Conservation (phyloP, 306 rosid species). For the Quercus engelmannii region DNA sequence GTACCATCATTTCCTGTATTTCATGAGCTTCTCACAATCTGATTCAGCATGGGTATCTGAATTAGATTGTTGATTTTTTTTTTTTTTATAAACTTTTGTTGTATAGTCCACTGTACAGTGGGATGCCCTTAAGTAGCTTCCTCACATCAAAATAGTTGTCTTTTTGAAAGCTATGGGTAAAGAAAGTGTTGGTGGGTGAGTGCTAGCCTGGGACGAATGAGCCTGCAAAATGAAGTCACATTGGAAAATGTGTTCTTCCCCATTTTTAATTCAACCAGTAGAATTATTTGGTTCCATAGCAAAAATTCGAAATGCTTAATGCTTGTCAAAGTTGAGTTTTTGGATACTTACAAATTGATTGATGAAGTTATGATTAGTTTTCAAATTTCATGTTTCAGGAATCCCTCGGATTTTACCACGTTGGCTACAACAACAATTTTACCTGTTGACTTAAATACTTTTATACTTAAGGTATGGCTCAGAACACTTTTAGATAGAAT, state of each 20-base stretch:
- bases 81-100: too few relatives aligned
- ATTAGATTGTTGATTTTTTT: too few relatives aligned
- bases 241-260: neutral
- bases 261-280: neutral
- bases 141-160: neutral
- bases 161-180: neutral
- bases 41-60: too few relatives aligned
- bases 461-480: slow-evolving; percentile 61
- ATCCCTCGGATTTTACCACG: slow-evolving; percentile 60
- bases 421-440: slow-evolving; percentile 75
- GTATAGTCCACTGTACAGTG: neutral
- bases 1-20: too few relatives aligned
- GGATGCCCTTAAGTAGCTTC: neutral
- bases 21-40: too few relatives aligned
- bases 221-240: neutral
- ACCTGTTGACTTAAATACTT: slow-evolving; percentile 82
- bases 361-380: neutral
- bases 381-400: slow-evolving; percentile 43
- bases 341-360: neutral
- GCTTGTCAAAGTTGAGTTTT: neutral
- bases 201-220: neutral
- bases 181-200: neutral
- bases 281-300: neutral
- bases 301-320: neutral
- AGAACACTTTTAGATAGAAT: slow-evolving; percentile 10